phyloP scores from a whole-genome alignment of 352 stramenopile genomes.

The Pythium graminicola region DNA sequence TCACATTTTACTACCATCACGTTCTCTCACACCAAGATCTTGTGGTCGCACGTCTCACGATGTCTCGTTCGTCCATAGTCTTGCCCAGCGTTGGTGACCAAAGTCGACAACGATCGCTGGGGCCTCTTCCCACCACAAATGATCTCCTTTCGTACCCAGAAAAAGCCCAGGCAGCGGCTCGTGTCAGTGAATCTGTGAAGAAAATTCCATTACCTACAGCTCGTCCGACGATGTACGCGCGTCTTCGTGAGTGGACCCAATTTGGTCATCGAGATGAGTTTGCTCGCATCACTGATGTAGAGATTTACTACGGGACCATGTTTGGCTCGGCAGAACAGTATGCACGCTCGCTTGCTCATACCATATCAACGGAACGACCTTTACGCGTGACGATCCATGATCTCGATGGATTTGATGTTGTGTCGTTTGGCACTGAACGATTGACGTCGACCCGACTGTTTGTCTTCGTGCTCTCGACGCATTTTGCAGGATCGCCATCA shows the following conservation, averaged over 20 bases:
- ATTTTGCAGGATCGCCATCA: constrained; percentile 92
- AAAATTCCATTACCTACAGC: background rate
- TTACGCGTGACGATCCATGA: constrained; percentile 66
- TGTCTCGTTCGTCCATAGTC: too few relatives aligned
- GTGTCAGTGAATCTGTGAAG: background rate
- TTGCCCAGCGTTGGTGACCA: too few relatives aligned
- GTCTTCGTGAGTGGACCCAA: background rate
- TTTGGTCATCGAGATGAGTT: background rate
- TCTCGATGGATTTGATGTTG: constrained; percentile 76
- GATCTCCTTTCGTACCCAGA: too few relatives aligned
- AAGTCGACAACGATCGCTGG: too few relatives aligned
- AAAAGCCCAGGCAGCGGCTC: too few relatives aligned
- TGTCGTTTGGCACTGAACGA: constrained; percentile 19
- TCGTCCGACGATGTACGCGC: background rate
- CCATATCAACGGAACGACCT: constrained; percentile 43
- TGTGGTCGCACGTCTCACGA: too few relatives aligned
- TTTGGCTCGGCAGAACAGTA: constrained; percentile 92
- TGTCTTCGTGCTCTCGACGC: constrained; percentile 93
- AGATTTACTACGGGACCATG: constrained; percentile 92
- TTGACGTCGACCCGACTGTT: constrained; percentile 29
- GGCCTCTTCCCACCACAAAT: too few relatives aligned
- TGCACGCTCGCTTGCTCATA: constrained; percentile 68
- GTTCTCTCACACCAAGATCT: too few relatives aligned
- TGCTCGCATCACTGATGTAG: constrained; percentile 40
- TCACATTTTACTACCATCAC: too few relatives aligned